Evolutionary conservation across 371 early-diverging fungal species (phyloP), one percentile per base, ranked within the genome.

Genomic region (Paraphysoderma sedebokerense): DNA sequence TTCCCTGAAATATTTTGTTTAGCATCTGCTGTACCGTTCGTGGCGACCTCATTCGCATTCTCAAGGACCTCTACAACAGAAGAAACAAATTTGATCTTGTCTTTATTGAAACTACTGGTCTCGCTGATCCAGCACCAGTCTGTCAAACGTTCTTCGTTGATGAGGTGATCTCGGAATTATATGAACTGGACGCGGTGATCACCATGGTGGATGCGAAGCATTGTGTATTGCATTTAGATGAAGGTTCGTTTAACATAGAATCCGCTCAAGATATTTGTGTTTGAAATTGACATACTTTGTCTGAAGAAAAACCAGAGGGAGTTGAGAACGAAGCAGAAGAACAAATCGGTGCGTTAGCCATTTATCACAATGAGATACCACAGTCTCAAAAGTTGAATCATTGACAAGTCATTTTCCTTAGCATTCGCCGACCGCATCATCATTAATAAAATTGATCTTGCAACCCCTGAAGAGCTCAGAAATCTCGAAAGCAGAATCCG

Each of bases 41-140:
- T 5, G 58, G 63, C 9, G 63, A 63, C 24, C 51, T 63, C 3
- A 53, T 54, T 7, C 47, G 53, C 13, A 61, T 62, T 5, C 45
- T 62, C 13, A 54, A 44, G 15, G 52, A 56, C 17, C 35, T 62
- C 36, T 48, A 48, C 17, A 36, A 40, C 24, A 51, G 51, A 24
- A 53, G 45, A 3, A 39, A 38, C 23, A 52, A 47, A 29, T 33
- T 56, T 11, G 64, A 63, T 46, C 29, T 52, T 38, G 53, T 63
- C 0, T 23, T 63, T 11, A 53, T 63, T n/a, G 64, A 63, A 44
- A 62, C 59, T 0, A 63, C 64, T 0, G 64, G 64, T 2, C 44
- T 63, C 37, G 64, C 64, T 1, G 63, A 63, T 51, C 64, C 64
- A n/a, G 64, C 57, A 8, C 63, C 63, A 0, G 59, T 63, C 13